Base-by-base conservation (phyloP, 441 rosid species). In the Adansonia rubrostipa region DNA sequence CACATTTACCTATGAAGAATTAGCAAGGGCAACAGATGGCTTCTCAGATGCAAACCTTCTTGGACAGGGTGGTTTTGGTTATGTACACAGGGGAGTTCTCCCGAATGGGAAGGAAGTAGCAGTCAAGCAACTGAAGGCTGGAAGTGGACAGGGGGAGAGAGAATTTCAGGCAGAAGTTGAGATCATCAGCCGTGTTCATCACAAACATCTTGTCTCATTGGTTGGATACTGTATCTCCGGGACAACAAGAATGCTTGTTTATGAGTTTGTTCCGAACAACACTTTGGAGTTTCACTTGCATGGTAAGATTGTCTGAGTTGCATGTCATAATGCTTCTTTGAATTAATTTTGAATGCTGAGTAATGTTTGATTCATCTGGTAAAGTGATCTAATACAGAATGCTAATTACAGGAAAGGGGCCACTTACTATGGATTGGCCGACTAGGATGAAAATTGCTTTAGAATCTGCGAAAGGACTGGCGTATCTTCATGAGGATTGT, bases 401-500 rank as follows among this genome's bases (percentile, higher is more conserved):
- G 20, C 42, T 54, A 44, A 14, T 79, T 86, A 73, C 89, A 96
- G 99, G 87, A 45, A 91, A 91, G 73, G 98, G 93, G 61, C 87
- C 91, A 7, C 98, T 97, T 17, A 87, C 92, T 4, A 91, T 96
- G 98, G 96, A 92, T 70, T 96, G 97, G 96, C 77, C 86, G 6
- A 87, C 92, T 4, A 88, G 99, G 75, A 82, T 93, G 79, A 94
- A 76, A 85, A 93, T 96, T 85, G 98, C 99, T 20, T 80, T 94
- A 85, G 99, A 98, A 20, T 91, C 99, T 84, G 98, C 98, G 1
- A 96, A 92, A 85, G 99, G 99, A 78, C 91, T 96, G 69, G 97
- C 98, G 5, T 96, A 96, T 85, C 96, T 96, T 79, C 99, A 96
- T 80, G 99, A 96, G 88, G 98, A 96, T 86, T 96, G 99, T 96